phyloP scores from a whole-genome alignment of 108 stramenopile species.

The Cyclotella cryptica region DNA sequence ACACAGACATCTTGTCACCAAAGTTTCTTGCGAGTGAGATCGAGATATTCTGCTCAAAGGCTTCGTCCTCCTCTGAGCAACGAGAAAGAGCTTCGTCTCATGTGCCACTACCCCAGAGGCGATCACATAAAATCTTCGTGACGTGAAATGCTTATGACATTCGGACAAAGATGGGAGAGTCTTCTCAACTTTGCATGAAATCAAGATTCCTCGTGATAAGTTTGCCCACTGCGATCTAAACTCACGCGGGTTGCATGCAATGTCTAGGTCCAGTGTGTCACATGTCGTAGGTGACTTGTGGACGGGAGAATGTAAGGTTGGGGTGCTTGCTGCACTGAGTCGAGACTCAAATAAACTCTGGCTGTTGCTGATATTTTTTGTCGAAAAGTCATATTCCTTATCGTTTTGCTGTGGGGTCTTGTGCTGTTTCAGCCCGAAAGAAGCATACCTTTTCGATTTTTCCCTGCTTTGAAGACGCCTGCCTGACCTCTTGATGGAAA shows the following conservation, averaged over 20 bases:
- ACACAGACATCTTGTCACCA: slow-evolving; percentile 14
- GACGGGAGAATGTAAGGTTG: neutral
- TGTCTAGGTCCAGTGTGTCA: slow-evolving; percentile 10
- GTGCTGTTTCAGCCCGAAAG: neutral
- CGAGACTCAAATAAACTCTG: slow-evolving; percentile 14
- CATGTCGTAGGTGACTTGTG: neutral
- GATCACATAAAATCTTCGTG: slow-evolving; percentile 21
- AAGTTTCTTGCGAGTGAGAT: slow-evolving; percentile 3
- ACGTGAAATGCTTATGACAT: slow-evolving; percentile 24
- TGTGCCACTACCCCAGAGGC: slow-evolving; percentile 27
- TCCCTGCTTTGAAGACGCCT: neutral
- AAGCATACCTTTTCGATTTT: no score
- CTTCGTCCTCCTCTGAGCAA: slow-evolving; percentile 18
- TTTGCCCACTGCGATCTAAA: slow-evolving; percentile 30
- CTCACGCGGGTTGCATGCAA: slow-evolving; percentile 29
- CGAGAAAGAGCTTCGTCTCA: slow-evolving; percentile 22
- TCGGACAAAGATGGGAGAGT: slow-evolving; percentile 14
- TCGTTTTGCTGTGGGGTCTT: neutral
- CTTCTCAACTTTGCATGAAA: slow-evolving; percentile 7
- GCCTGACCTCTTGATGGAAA: neutral
- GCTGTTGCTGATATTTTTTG: neutral
- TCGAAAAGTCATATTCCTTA: neutral
- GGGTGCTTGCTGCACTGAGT: slow-evolving; percentile 11
- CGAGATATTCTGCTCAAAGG: neutral
- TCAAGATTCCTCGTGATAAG: slow-evolving; percentile 2